Conservation (phyloP, 1,284 basidiomycete genomes). For the Rhizoctonia solani region DNA sequence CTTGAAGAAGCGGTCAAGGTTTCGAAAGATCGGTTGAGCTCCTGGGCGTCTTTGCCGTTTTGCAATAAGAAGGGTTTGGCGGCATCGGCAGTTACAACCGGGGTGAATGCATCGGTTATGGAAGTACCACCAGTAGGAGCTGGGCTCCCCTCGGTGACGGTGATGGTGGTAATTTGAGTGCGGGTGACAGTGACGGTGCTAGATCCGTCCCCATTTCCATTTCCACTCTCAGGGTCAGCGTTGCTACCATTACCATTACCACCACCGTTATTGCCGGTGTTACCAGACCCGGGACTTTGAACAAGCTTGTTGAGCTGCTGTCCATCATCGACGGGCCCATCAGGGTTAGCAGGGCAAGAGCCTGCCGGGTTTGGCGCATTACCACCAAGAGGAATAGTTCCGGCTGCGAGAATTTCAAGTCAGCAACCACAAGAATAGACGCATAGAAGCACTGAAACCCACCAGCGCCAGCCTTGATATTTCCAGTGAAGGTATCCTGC, state of each 20-base stretch:
- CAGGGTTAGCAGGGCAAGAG: conserved; percentile 56
- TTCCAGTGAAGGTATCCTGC: conserved; percentile 60
- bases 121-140: not conserved
- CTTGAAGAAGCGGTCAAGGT: conserved; percentile 36
- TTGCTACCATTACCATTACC: not conserved
- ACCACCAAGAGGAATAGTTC: conserved; percentile 54
- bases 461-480: conserved; percentile 53
- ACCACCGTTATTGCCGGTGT: not conserved
- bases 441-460: not conserved
- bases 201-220: not conserved
- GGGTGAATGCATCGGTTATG: not conserved
- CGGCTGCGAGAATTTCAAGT: conserved; percentile 1
- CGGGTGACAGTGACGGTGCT: not conserved
- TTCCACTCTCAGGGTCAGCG: no score
- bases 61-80: conserved; percentile 23
- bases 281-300: conserved; percentile 48
- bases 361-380: conserved; percentile 53
- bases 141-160: conserved; percentile 1
- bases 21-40: conserved; percentile 36
- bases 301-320: conserved; percentile 54
- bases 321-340: conserved; percentile 54
- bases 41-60: conserved; percentile 37
- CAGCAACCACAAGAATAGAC: conserved; percentile 37
- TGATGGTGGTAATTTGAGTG: conserved; percentile 16
- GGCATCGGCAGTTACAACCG: not conserved